Evolutionary conservation across 306 rosid genomes (phyloP), one percentile per base, ranked within the genome.

Genomic region (Quercus aquifolioides): DNA sequence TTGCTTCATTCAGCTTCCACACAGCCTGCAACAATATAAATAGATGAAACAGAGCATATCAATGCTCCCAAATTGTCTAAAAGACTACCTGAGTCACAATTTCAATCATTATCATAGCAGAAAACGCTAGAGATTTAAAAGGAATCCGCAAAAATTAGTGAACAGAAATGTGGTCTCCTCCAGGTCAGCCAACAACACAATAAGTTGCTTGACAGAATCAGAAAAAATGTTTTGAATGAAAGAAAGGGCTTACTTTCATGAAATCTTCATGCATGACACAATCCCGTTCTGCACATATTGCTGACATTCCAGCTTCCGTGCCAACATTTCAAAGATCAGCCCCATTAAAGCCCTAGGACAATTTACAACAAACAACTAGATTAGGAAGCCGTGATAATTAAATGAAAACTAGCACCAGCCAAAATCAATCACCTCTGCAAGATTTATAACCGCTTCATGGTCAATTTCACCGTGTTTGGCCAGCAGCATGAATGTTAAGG

Each of bases 391-490:
- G 55, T 38, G 25, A 55, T 30, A 26, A 57, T 28, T 7, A 74
- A 14, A 38, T 5, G 56, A 58, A 79, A 81, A 51, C 46, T 49
- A 51, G 74, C 23, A 69, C 74, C 31, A 76, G 31, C 21, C 75
- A 76, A 41, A 55, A 60, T 57, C 46, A 81, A 84, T 79, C 58
- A 90, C 99, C 97, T 96, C 98, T 20, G 99, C 98, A 49, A 96
- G 96, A 88, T 91, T 96, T 74, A 91, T 93, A 68, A 96, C 92
- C 62, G 98, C 98, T 87, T 96, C 99, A 31, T 93, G 91, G 86
- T 96, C 99, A 78, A 96, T 91, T 82, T 96, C 99, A 46, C 99
- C 98, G 65, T 93, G 97, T 81, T 93, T 96, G 55, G 99, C 97
- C 94, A 63, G 92, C 94, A 20, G 99, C 98, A 90, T 95, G 99